A percentile compares a stretch with the other conserved stretches of the same genome.
Evolutionary conservation across 495 filamentous ascomycete genomes (phyloP).

Genomic region (Aspergillus ellipticus): DNA sequence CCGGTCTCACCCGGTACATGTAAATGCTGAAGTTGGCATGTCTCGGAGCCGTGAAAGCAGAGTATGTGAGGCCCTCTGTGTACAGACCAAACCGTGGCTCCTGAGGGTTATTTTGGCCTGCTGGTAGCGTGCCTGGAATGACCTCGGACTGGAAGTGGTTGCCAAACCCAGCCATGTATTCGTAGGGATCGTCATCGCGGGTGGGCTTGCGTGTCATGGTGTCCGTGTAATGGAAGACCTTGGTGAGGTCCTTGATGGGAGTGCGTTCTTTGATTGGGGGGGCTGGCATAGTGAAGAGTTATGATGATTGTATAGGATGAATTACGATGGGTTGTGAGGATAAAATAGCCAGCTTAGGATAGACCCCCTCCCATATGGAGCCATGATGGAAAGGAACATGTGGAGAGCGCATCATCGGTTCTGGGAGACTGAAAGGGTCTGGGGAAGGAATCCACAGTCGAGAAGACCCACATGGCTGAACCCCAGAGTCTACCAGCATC

Average conservation of each 20-base stretch:
- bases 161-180: constrained; percentile 38
- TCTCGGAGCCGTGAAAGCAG: constrained; percentile 42
- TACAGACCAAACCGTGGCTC: constrained; percentile 43
- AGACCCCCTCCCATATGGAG: no score
- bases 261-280: constrained; percentile 26
- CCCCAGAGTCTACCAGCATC: no score
- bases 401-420: no score
- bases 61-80: constrained; percentile 61
- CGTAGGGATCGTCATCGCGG: constrained; percentile 42
- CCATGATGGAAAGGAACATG: no score
- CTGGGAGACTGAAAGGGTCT: no score
- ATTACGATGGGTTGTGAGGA: no score
- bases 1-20: constrained; percentile 39
- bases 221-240: constrained; percentile 43
- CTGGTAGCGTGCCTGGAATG: no score
- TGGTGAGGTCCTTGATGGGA: constrained; percentile 35
- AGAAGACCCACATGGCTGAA: no score
- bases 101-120: no score
- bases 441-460: no score
- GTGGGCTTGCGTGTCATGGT: constrained; percentile 40
- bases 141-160: constrained; percentile 39
- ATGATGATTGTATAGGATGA: background rate
- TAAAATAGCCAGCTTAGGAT: no score
- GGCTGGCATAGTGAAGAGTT: constrained; percentile 13
- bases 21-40: constrained; percentile 39